Conservation (phyloP, 2,329 filamentous ascomycete species). For the Pseudogymnoascus pannorum region DNA sequence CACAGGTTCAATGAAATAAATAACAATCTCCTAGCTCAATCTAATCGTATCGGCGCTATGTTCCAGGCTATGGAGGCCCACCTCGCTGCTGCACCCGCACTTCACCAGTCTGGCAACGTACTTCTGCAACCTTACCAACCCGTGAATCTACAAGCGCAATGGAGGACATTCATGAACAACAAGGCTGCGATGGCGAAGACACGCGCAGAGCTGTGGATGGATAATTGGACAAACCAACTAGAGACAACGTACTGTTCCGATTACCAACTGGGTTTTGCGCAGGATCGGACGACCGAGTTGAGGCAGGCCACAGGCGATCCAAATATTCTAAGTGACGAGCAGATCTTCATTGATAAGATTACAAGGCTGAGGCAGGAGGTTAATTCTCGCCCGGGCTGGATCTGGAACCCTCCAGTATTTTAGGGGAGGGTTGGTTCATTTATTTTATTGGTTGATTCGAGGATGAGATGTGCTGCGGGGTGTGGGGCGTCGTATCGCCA, state of each 20-base stretch:
- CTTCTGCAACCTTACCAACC: neutral
- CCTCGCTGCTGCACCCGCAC: neutral
- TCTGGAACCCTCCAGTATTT: neutral
- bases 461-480: neutral
- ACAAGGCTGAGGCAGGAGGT: conserved; percentile 1
- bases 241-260: neutral
- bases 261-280: neutral
- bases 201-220: neutral
- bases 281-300: neutral
- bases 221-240: neutral
- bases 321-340: neutral
- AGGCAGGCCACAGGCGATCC: neutral
- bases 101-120: neutral
- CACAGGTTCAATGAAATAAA: neutral
- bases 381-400: neutral
- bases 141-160: neutral
- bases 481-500: neutral
- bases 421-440: neutral
- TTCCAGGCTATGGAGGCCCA: neutral
- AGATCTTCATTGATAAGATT: neutral
- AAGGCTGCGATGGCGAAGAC: neutral
- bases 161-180: neutral
- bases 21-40: neutral
- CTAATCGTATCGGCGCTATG: neutral
- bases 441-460: neutral